Conservation (phyloP, 768 basidiomycete species). For the Lanmaoa pseudosensibilis region DNA sequence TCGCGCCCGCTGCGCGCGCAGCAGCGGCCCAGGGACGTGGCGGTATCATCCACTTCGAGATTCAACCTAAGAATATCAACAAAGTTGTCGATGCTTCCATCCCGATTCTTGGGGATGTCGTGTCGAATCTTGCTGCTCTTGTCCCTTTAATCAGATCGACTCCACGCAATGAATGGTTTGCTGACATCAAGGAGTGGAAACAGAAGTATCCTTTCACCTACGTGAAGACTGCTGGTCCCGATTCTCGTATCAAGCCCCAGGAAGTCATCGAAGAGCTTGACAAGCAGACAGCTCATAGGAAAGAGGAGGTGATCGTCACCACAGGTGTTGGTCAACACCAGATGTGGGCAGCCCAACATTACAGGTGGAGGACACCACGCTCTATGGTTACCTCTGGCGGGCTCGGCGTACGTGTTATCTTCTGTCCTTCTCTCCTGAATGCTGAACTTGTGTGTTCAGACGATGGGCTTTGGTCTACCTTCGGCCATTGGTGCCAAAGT, state of each 20-base stretch:
- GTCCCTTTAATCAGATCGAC: slow-evolving; percentile 72
- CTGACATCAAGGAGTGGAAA: slow-evolving; percentile 84
- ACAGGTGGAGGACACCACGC: slow-evolving; percentile 84
- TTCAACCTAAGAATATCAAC: slow-evolving; percentile 98
- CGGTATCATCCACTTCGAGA: slow-evolving; percentile 99
- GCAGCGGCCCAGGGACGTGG: slow-evolving; percentile 86
- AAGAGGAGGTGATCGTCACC: slow-evolving; percentile 83
- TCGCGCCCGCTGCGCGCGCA: slow-evolving; percentile 86
- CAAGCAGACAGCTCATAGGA: slow-evolving; percentile 69
- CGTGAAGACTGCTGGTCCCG: slow-evolving; percentile 53
- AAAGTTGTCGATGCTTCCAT: slow-evolving; percentile 96
- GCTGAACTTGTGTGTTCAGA: slow-evolving; percentile 44
- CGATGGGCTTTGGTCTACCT: slow-evolving; percentile 98
- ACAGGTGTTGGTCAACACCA: slow-evolving; percentile 99
- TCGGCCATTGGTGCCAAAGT: slow-evolving; percentile 97
- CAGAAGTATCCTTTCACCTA: slow-evolving; percentile 87
- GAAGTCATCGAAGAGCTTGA: slow-evolving; percentile 95
- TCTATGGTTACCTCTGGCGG: slow-evolving; percentile 94
- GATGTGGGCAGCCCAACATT: slow-evolving; percentile 99
- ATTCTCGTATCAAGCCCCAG: slow-evolving; percentile 88
- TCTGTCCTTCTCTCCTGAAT: neutral
- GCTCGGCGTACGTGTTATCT: slow-evolving; percentile 67
- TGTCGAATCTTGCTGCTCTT: slow-evolving; percentile 75
- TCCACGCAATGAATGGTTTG: slow-evolving; percentile 79
- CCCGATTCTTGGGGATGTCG: slow-evolving; percentile 92